A percentile compares a stretch with the other conserved stretches of the same genome.
Evolutionary conservation across 2,329 filamentous ascomycete species (phyloP).

Genomic region (Verticillium nubilum): DNA sequence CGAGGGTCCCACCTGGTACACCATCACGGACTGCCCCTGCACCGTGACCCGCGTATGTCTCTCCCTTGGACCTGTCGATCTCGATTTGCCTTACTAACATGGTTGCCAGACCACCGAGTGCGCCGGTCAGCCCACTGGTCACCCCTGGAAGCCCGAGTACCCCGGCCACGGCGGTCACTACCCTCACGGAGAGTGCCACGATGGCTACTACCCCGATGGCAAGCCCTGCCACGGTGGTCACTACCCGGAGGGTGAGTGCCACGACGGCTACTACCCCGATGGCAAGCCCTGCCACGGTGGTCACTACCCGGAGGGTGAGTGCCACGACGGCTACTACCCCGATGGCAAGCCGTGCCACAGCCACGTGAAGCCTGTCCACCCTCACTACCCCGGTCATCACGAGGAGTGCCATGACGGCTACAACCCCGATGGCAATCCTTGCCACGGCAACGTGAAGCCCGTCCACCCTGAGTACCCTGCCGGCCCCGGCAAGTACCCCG

Average conservation of each 20-base stretch:
- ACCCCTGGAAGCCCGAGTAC: not conserved
- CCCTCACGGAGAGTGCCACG: not conserved
- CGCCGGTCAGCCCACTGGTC: not conserved
- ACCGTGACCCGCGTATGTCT: slow-evolving; percentile 20
- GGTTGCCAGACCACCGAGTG: not conserved
- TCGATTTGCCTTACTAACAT: not conserved
- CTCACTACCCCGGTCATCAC: not conserved
- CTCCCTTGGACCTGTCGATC: not conserved
- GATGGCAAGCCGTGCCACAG: not conserved
- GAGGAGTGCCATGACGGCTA: not conserved
- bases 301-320: not conserved
- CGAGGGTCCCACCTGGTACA: slow-evolving; percentile 47
- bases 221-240: too few relatives aligned
- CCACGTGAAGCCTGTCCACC: not conserved
- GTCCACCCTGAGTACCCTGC: not conserved
- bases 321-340: not conserved
- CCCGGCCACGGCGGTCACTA: not conserved
- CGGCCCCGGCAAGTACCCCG: not conserved
- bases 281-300: not conserved
- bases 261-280: not conserved
- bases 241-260: too few relatives aligned
- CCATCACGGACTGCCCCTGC: slow-evolving; percentile 50
- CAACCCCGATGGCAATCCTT: not conserved
- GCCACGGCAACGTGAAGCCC: not conserved
- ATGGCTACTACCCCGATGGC: not conserved